Base-by-base conservation (phyloP, 139 green algal species). In the Chlorella sorokiniana region DNA sequence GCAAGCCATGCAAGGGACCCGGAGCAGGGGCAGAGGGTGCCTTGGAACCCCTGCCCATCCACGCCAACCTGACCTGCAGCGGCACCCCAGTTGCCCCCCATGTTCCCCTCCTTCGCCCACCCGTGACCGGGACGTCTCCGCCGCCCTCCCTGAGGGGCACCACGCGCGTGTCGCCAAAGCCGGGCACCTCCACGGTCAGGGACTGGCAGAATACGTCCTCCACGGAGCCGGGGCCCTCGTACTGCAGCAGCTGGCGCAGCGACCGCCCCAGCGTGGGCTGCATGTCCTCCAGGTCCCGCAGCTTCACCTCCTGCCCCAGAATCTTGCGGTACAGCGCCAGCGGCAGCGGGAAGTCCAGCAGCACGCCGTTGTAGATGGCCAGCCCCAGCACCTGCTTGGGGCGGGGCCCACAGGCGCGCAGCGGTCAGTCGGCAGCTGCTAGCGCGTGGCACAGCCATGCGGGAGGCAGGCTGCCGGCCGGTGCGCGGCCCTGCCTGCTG, bases 281-380 rank as follows among this genome's bases (percentile, higher is more conserved):
- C 91, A 97, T 96, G 41, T 95, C 93, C 86, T 96, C 91, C 84
- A 98, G 86, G 84, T 98, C 94, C 14, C 92, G 63, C 73, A 98
- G 86, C 40, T 84, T 85, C 42, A 94, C 81, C 23, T 89, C 79
- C 86, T 96, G 90, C 18, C 88, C 86, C 48, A 96, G 85, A 81
- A 98, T 90, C 92, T 97, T 97, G 76, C 94, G 91, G 88, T 97
- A 98, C 37, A 98, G 88, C n/a, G 87, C 90, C 72, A 96, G 82
- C 3, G 95, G 95, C 82, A 98, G 86, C 7, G 93, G 91, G 79
- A 98, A 95, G 90, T 96, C 94, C 48, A 98, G 90, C 82, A 98
- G 91, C 65, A 98, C 95, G 44, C 87, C 86, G 90, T 98, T 98
- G 91, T 98, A 98, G 69, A 98, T 93, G 56, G 95, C 94, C 51